A percentile compares a stretch with the other conserved stretches of the same genome.
Evolutionary conservation across 2,329 filamentous ascomycete genomes (phyloP).

Genomic region (Xylariomycetidae sp.): DNA sequence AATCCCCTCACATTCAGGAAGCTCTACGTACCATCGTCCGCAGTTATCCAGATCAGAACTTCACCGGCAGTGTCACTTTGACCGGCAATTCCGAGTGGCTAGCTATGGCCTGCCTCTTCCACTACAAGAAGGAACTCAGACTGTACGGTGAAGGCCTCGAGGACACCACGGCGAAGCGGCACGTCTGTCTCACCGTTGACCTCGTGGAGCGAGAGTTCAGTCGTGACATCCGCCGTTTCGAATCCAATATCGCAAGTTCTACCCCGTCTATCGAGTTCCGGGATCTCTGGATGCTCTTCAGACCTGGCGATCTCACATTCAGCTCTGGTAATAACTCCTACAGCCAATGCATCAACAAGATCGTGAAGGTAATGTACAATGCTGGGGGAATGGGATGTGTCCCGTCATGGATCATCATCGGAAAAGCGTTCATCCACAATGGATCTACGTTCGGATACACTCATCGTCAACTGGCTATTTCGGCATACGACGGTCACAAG

Average conservation of each 20-base stretch:
- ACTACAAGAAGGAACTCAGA: conserved; percentile 5
- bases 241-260: conserved; percentile 2
- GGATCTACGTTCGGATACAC: conserved; percentile 4
- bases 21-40: conserved; percentile 4
- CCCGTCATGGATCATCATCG: conserved; percentile 2
- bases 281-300: conserved; percentile 11
- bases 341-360: conserved; percentile 4
- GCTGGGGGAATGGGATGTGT: neutral
- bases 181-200: conserved; percentile 3
- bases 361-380: conserved; percentile 1
- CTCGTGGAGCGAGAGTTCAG: conserved; percentile 3
- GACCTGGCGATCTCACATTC: conserved; percentile 5
- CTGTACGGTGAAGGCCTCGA: conserved; percentile 3
- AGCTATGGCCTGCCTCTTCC: conserved; percentile 6
- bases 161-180: conserved; percentile 1
- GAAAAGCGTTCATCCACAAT: conserved; percentile 4
- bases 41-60: conserved; percentile 6
- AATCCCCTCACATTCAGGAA: conserved; percentile 4
- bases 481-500: conserved; percentile 1
- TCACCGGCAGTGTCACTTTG: conserved; percentile 6
- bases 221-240: conserved; percentile 6
- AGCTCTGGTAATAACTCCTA: neutral
- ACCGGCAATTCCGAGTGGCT: conserved; percentile 1
- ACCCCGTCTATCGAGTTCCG: conserved; percentile 7
- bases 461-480: neutral